Percentiles rank a stretch among this genome's conserved stretches.
These are phyloP conservation scores for Extremus antarcticus DNA, from an alignment of 495 filamentous ascomycete genomes.

Conservation along the genomic window DNA sequence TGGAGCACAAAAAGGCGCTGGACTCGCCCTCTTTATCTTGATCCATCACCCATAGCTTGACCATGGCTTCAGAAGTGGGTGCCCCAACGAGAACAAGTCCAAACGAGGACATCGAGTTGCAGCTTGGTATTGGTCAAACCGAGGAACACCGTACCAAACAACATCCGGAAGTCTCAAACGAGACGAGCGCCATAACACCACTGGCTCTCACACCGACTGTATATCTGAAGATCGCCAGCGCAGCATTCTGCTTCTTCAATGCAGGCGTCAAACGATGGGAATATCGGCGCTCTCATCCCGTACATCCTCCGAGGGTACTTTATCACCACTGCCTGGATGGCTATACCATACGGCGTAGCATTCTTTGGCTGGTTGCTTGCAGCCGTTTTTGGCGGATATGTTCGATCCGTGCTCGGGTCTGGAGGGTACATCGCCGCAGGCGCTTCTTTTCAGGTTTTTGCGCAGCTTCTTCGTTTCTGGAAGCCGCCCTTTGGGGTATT, in stretches of 20 bases:
- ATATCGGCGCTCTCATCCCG: slow-evolving; percentile 43
- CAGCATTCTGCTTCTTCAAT: slow-evolving; percentile 43
- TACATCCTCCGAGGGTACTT: slow-evolving; percentile 41
- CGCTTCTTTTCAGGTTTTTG: slow-evolving; percentile 36
- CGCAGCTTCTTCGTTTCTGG: slow-evolving; percentile 40
- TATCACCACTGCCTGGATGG: slow-evolving; percentile 40
- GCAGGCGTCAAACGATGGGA: slow-evolving; percentile 46
- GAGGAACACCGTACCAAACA: not conserved
- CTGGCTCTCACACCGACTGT: not conserved
- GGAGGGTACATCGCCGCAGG: slow-evolving; percentile 41
- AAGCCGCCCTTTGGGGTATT: slow-evolving; percentile 39
- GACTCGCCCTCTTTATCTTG: no score
- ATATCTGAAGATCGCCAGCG: slow-evolving; percentile 34
- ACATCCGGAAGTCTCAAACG: not conserved
- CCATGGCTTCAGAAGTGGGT: no score
- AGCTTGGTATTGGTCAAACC: no score
- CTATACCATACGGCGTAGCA: slow-evolving; percentile 25
- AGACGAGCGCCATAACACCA: not conserved
- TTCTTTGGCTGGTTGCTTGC: slow-evolving; percentile 38
- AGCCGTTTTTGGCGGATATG: slow-evolving; percentile 38
- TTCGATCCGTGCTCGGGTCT: slow-evolving; percentile 34
- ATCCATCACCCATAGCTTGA: no score
- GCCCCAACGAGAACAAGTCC: no score
- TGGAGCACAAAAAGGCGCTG: no score
- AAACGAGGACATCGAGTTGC: not conserved